Base-by-base conservation (phyloP, 768 basidiomycete genomes). In the Leucogyrophana mollusca region DNA sequence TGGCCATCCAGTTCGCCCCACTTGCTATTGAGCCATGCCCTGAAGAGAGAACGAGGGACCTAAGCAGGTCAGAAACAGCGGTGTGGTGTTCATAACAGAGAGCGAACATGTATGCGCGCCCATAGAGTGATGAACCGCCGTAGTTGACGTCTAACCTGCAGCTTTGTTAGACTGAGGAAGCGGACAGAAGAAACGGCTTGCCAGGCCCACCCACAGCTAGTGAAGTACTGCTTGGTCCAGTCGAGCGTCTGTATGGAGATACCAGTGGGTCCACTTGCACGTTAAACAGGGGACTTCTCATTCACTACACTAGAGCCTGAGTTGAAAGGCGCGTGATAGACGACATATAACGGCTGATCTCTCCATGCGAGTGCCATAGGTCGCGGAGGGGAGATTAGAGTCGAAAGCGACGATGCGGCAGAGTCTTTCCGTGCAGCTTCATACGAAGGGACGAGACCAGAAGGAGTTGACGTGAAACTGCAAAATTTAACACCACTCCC, bases 1-100 rank as follows among this genome's bases (percentile, higher is more conserved):
- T 73, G 60, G 1, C 83, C 76, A 48, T 92, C 89, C 7, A 82
- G 76, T 9, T 85, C 54, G 3, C 90, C 89, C 89, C 90, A 92
- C 3, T 78, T 64, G 2, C 75, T 73, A 25, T 69, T 66, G 4
- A 90, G 77, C 11, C 80, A 76, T 13, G 82, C 72, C 34, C 59
- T 59, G n/a, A 18, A 11, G 4, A 67, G 34, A 8, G 23, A 56
- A 23, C 46, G 41, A 16, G 34, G 13, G 18, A 16, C 14, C 16
- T 36, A 9, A 6, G 14, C 23, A 33, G n/a, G 9, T 10, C 9
- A 24, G 20, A 36, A 22, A 22, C 9, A 38, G 11, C 40, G 10
- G n/a, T 20, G 18, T 10, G 7, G 30, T 11, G 25, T 2, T 2
- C n/a, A 32, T 34, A 30, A 30, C 27, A 30, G 7, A 7, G 27